These are phyloP conservation scores for Hevea brasiliensis DNA, from an alignment of 345 rosid species.

Conservation along the genomic window DNA sequence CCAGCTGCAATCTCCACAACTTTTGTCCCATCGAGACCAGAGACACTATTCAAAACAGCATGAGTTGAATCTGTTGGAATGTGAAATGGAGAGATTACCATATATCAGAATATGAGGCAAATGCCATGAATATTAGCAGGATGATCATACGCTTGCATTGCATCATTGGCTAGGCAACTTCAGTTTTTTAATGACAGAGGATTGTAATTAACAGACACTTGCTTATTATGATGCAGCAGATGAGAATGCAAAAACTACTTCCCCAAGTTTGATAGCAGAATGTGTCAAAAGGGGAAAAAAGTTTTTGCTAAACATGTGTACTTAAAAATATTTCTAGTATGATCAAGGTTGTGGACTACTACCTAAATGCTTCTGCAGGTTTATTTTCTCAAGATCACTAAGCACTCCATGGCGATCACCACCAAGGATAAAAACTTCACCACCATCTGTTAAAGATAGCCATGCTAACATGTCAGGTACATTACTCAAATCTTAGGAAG, in stretches of 20 bases:
- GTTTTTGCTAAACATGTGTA: background rate
- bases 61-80: conserved; percentile 25
- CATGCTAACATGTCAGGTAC: background rate
- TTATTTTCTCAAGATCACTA: conserved; percentile 43
- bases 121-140: background rate
- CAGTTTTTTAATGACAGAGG: background rate
- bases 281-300: background rate
- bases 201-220: background rate
- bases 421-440: conserved; percentile 66
- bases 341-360: conserved; percentile 31
- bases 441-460: conserved; percentile 46
- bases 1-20: conserved; percentile 68
- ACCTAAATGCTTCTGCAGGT: conserved; percentile 30
- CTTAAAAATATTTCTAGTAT: background rate
- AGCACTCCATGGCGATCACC: conserved; percentile 51
- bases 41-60: conserved; percentile 45
- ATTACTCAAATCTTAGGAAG: background rate
- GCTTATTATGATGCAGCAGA: background rate
- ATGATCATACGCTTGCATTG: background rate
- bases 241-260: background rate
- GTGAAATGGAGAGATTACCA: background rate
- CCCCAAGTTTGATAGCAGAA: background rate
- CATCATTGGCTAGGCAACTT: background rate
- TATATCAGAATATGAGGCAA: background rate
- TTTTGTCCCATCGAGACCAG: conserved; percentile 42